Evolutionary conservation across 495 filamentous ascomycete genomes (phyloP), one percentile per base, ranked within the genome.

Genomic region (Neurospora intermedia): DNA sequence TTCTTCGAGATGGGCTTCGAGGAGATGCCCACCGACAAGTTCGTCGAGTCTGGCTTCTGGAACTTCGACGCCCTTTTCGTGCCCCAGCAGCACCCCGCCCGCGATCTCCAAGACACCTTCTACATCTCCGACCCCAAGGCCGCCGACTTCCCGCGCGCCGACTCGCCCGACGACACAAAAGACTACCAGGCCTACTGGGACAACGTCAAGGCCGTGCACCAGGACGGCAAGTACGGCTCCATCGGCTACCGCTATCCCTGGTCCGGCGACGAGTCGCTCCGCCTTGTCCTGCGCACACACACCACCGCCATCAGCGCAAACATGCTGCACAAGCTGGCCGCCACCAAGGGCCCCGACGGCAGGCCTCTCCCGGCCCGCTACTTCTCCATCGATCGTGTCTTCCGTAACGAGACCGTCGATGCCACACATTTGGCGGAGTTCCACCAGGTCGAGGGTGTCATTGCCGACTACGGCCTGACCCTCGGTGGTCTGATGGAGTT

Each of bases 41-140:
- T 90, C 80, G 94, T 98, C 73, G 96, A 99, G 85, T 94, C 93
- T 27, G 94, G 94, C 46, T 97, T 98, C 90, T 99, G 95, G 80
- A 98, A 98, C 83, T 98, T 98, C 81, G 96, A 98, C 76, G 90
- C 94, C 54, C 94, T 99, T 73, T 98, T 94, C 84, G 94, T 99
- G 31, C 94, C 94, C 38, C 96, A 99, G 83, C 95, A 98, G 87
- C 96, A 98, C 81, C 96, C 95, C 42, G 94, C 96, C 74, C 93
- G 96, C 77, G 96, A 98, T 78, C 85, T 97, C 43, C 96, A 98
- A 87, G 94, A 98, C 79, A 99, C 96, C 73, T 97, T 98, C 87
- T 98, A 97, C 84, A 94, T 98, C 78, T 93, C 94, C 69, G 95
- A 98, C 76, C 96, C 95, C 10, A 82, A 88, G 35, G 83, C 76